Base-by-base conservation (phyloP, 1,284 basidiomycete genomes). In the Chiua sp. region DNA sequence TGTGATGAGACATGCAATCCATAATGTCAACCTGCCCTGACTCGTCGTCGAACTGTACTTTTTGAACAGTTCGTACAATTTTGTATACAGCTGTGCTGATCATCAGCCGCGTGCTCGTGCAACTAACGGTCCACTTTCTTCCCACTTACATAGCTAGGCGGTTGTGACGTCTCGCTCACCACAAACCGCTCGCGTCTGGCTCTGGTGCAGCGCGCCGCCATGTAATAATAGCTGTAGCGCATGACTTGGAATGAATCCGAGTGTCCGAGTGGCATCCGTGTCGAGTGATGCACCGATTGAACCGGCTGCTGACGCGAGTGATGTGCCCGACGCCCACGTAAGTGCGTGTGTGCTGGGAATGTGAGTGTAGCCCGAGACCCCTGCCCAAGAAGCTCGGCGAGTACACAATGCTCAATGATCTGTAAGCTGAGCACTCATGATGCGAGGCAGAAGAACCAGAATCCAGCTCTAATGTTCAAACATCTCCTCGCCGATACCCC, bases 391-490 rank as follows among this genome's bases (percentile, higher is more conserved):
- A 98, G 79, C 73, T 98, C 96, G 15, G 91, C 94, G 35, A 98
- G 85, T 23, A 95, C 84, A 10, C 94, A 90, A 70, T 97, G 88
- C 70, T 93, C 94, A 56, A 42, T 28, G 51, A 18, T 49, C 23
- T 11, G 11, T 60, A 12, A 60, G 51, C 30, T 8, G 3, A 47
- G 4, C 39, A 8, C 1, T 7, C 8, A 13, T 11, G 28, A 20
- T n/a, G 18, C 15, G 35, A 37, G 7, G 39, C 18, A 53, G 12
- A n/a, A 33, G 10, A 53, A 82, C 90, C 63, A 93, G 91, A 55
- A 96, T 82, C 97, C 96, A 99, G 66, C 91, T 92, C 97, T 97
- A 98, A 72, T 90, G 98, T 74, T 98, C 98, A 67, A 93, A 98
- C 0, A 94, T 98, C 68, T 95, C 92, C 68, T 96, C 93, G n/a